phyloP scores from a whole-genome alignment of 371 early-diverging fungal species.

The Actinomucor elegans region DNA sequence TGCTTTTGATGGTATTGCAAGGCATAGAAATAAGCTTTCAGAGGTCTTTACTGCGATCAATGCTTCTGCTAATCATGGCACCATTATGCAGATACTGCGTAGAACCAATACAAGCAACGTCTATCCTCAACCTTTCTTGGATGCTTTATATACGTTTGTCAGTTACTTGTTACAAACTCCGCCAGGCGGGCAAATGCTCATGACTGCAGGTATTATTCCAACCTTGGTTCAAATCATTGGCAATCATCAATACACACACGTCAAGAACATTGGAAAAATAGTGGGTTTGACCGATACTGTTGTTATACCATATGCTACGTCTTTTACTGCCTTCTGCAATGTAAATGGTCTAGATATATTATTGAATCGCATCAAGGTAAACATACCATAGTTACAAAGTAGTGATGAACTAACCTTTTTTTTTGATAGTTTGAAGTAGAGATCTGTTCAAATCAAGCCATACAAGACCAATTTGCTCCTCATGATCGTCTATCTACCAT shows the following conservation, averaged over 20 bases:
- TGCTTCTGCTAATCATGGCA: constrained; percentile 93
- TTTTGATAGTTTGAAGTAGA: constrained; percentile 13
- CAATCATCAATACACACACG: constrained; percentile 46
- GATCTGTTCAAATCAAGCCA: not conserved
- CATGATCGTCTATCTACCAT: constrained; percentile 65
- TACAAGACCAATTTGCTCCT: constrained; percentile 25
- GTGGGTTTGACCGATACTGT: constrained; percentile 80
- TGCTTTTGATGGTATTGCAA: constrained; percentile 82
- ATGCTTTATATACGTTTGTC: constrained; percentile 81
- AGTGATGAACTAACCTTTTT: constrained; percentile 37
- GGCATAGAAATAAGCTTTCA: constrained; percentile 71
- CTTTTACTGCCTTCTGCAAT: constrained; percentile 80
- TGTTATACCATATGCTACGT: constrained; percentile 72
- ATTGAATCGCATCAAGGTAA: constrained; percentile 73
- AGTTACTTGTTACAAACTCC: constrained; percentile 75
- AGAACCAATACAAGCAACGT: constrained; percentile 57
- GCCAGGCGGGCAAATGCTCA: constrained; percentile 87
- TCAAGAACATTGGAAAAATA: constrained; percentile 71
- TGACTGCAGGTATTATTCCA: constrained; percentile 88
- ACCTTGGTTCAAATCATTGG: constrained; percentile 65
- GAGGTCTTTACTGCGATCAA: constrained; percentile 87
- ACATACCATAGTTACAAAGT: too few relatives aligned
- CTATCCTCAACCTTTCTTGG: constrained; percentile 76
- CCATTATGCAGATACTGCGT: constrained; percentile 78
- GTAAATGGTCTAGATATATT: constrained; percentile 81